These are phyloP conservation scores for Talaromyces stipitatus DNA, from an alignment of 495 filamentous ascomycete species.

Conservation along the genomic window DNA sequence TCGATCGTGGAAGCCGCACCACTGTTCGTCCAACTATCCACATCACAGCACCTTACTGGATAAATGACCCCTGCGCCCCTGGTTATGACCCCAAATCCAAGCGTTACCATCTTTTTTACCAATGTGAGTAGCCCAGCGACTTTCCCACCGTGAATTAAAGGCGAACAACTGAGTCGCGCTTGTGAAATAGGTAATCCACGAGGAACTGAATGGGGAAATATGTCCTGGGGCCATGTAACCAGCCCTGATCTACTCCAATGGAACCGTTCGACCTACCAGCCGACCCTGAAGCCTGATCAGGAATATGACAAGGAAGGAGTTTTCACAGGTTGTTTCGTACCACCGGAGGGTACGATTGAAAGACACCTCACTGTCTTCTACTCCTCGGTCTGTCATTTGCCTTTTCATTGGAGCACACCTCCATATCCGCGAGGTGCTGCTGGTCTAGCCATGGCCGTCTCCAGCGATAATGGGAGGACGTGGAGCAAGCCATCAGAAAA, in stretches of 20 bases:
- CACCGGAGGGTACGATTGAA: background rate
- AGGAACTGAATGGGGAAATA: slow-evolving; percentile 13
- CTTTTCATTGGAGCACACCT: slow-evolving; percentile 10
- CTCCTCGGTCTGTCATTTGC: no score
- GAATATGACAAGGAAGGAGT: slow-evolving; percentile 11
- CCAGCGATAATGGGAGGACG: slow-evolving; percentile 8
- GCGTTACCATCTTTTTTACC: slow-evolving; percentile 12
- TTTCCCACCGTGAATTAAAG: background rate
- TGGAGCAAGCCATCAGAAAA: slow-evolving; percentile 9
- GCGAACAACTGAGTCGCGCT: background rate
- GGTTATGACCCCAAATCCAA: slow-evolving; percentile 9
- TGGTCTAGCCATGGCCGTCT: slow-evolving; percentile 8
- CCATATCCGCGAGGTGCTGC: slow-evolving; percentile 8
- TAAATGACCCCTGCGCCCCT: slow-evolving; percentile 11
- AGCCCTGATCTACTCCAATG: slow-evolving; percentile 10
- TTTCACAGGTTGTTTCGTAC: slow-evolving; percentile 11
- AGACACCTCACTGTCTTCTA: slow-evolving; percentile 7
- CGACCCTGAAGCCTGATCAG: slow-evolving; percentile 6
- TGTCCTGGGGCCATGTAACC: slow-evolving; percentile 12
- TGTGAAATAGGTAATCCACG: slow-evolving; percentile 10
- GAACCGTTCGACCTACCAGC: slow-evolving; percentile 1
- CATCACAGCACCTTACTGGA: slow-evolving; percentile 5
- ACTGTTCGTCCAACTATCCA: slow-evolving; percentile 4
- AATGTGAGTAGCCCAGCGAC: slow-evolving; percentile 4
- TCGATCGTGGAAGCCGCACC: background rate